phyloP scores from a whole-genome alignment of 1,284 basidiomycete genomes.

The Leccinum pachyderme region DNA sequence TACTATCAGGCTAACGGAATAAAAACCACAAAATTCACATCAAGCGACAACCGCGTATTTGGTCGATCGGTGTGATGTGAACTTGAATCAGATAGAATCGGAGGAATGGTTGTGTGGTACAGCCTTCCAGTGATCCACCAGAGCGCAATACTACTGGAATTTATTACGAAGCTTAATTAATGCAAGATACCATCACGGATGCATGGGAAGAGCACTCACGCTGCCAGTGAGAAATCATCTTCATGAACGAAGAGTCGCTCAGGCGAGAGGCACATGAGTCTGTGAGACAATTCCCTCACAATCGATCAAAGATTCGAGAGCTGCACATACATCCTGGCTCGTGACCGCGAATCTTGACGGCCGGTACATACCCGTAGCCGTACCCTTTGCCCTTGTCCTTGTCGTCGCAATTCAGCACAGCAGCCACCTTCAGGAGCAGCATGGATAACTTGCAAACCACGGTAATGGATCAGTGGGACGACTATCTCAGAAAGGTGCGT shows the following conservation, averaged over 20 bases:
- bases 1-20: neutral
- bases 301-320: neutral
- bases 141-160: neutral
- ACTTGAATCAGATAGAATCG: neutral
- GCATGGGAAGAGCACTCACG: neutral
- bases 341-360: conserved; percentile 7
- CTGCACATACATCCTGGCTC: neutral
- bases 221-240: neutral
- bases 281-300: conserved; percentile 6
- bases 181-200: neutral
- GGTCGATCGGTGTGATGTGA: neutral
- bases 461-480: conserved; percentile 19
- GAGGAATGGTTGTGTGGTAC: neutral
- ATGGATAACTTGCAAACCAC: conserved; percentile 20
- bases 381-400: conserved; percentile 4
- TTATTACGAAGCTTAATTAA: neutral
- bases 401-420: conserved; percentile 2
- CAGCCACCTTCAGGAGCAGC: neutral
- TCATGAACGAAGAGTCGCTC: too few species aligned
- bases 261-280: neutral
- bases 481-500: conserved; percentile 22
- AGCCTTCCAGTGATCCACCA: neutral
- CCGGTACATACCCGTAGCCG: conserved; percentile 2
- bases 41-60: neutral
- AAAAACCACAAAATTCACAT: neutral